phyloP scores from a whole-genome alignment of 176 grass and related monocot species.

The Cenchrus purpureus region DNA sequence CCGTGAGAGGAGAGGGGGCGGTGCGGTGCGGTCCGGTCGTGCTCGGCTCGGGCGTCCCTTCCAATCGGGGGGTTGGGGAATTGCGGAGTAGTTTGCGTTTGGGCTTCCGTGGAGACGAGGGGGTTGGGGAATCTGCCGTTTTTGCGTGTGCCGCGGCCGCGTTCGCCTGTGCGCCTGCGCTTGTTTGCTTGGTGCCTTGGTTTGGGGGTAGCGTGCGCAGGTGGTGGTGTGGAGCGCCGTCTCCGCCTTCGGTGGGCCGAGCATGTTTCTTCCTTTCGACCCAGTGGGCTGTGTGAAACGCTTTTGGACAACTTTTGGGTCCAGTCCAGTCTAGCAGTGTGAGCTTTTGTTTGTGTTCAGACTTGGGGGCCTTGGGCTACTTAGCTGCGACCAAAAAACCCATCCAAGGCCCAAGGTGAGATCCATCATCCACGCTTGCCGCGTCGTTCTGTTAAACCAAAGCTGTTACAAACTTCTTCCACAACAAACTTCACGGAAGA shows the following conservation, averaged over 20 bases:
- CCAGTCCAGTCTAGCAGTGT: too few species aligned
- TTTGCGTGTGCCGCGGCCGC: not conserved
- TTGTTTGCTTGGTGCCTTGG: not conserved
- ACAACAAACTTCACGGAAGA: not conserved
- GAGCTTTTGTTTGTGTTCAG: too few species aligned
- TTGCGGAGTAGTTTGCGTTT: not conserved
- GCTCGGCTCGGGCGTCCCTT: not conserved
- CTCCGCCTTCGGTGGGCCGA: too few species aligned
- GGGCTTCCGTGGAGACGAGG: conserved; percentile 2
- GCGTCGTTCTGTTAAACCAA: not conserved
- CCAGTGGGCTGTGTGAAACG: too few species aligned
- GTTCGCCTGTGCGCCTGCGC: not conserved
- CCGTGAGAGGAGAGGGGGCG: not conserved
- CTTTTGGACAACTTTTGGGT: too few species aligned
- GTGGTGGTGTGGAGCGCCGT: not conserved
- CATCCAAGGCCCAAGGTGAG: too few species aligned
- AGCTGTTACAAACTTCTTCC: not conserved
- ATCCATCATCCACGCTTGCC: too few species aligned
- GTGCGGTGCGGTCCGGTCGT: not conserved
- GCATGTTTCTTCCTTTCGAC: too few species aligned
- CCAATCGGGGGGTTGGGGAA: conserved; percentile 23
- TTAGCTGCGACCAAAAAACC: too few species aligned
- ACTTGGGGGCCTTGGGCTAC: too few species aligned
- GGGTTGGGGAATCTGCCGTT: not conserved
- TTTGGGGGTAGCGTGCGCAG: not conserved